phyloP scores from a whole-genome alignment of 1,139 yeast species.

The Geotrichum klebahnii region DNA sequence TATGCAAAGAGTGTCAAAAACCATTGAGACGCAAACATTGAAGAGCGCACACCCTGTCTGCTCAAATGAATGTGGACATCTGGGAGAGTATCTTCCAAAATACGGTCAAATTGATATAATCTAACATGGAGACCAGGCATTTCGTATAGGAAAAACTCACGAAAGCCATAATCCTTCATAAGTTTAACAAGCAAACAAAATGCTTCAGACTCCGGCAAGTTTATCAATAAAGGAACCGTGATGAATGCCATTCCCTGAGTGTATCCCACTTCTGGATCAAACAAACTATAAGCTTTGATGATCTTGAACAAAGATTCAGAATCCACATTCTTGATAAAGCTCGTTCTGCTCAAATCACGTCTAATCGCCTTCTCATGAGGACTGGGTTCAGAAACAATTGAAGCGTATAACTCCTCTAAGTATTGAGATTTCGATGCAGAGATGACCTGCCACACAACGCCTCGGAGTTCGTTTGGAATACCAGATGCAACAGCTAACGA shows the following conservation, averaged over 20 bases:
- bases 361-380: constrained; percentile 73
- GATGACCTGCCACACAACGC: constrained; percentile 87
- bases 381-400: constrained; percentile 51
- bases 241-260: constrained; percentile 97
- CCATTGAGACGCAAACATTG: constrained; percentile 97
- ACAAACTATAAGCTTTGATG: constrained; percentile 76
- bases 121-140: constrained; percentile 89
- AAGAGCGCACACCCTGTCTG: constrained; percentile 79
- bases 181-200: constrained; percentile 74
- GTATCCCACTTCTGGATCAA: constrained; percentile 91
- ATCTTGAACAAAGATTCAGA: constrained; percentile 64
- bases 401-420: constrained; percentile 63
- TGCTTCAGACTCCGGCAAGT: constrained; percentile 77
- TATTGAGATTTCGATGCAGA: constrained; percentile 72
- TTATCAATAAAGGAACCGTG: constrained; percentile 76
- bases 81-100: constrained; percentile 68
- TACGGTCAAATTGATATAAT: constrained; percentile 82
- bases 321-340: constrained; percentile 57
- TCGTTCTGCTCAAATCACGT: constrained; percentile 79
- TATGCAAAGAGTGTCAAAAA: constrained; percentile 90
- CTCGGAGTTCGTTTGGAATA: constrained; percentile 79
- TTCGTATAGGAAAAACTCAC: constrained; percentile 75
- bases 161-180: constrained; percentile 77
- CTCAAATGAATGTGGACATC: constrained; percentile 67
- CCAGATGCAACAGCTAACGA: constrained; percentile 64